Evolutionary conservation across 495 filamentous ascomycete species (phyloP), one percentile per base, ranked within the genome.

Genomic region (Rostrohypoxylon terebratum): DNA sequence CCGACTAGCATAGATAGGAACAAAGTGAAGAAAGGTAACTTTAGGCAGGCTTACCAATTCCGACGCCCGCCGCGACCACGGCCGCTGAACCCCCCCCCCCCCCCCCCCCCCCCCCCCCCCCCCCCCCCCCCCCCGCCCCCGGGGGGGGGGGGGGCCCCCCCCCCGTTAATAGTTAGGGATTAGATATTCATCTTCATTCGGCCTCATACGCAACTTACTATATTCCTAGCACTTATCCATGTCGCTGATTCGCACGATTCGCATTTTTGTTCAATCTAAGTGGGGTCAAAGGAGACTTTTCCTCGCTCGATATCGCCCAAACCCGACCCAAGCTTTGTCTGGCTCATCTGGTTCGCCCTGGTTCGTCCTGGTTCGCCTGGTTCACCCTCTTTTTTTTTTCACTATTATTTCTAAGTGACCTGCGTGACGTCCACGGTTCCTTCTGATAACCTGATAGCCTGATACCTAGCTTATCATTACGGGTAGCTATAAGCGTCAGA

Each of bases 61-160:
- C 79, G 77, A 63, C 80, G 73, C 47, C 78, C 71, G 7, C 81
- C 76, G 4, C 84, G 75, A 33, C 86, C 82, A 16, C 86, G 75
- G n/a, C 82, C 79, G 28, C 82, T 78, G 23, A 85, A 85, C n/a
- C 82, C 82, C 40, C 79, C 71, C 25, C 79, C 70, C 13, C 82
- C 83, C 40, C 79, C 71, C 18, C 81, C 73, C 31, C 79, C 77
- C 48, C 79, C 80, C 21, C 77, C 77, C 53, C 79, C 80, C 33
- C 79, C 80, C 13, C 77, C 77, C 50, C 79, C 80, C 28, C 77
- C 79, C 10, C 83, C n/a, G n/a, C n/a, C n/a, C n/a, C n/a, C n/a
- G n/a, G n/a, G n/a, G n/a, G n/a, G n/a, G n/a, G n/a, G n/a, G n/a
- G n/a, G n/a, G n/a, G n/a, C n/a, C n/a, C n/a, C n/a, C n/a, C n/a